phyloP scores from a whole-genome alignment of 768 basidiomycete species.

The Hortiboletus flavorubellus region DNA sequence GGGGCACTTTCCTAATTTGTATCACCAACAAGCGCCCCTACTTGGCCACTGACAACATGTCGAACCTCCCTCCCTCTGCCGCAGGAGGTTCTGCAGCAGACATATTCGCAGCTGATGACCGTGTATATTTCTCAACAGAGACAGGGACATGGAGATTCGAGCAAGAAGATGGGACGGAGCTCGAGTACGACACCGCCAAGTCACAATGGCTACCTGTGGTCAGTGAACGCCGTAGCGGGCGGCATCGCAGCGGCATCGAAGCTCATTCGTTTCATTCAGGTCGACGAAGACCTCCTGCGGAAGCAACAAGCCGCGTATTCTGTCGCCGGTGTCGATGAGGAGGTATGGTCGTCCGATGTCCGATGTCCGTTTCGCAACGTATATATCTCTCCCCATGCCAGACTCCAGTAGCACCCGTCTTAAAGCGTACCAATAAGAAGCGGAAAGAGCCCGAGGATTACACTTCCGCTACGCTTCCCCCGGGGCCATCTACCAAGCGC shows the following conservation, averaged over 20 bases:
- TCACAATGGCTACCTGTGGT: conserved; percentile 85
- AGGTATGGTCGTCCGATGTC: conserved; percentile 48
- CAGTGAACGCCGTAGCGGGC: conserved; percentile 28
- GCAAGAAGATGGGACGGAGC: conserved; percentile 83
- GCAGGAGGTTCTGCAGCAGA: conserved; percentile 52
- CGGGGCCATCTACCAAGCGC: conserved; percentile 63
- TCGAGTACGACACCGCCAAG: conserved; percentile 80
- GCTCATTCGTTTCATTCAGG: conserved; percentile 39
- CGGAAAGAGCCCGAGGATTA: conserved; percentile 73
- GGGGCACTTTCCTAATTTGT: conserved; percentile 12
- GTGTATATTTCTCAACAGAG: conserved; percentile 74
- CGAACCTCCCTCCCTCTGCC: conserved; percentile 41
- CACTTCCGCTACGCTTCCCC: conserved; percentile 50
- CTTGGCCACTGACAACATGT: conserved; percentile 19
- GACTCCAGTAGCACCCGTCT: conserved; percentile 85
- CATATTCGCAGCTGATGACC: conserved; percentile 75
- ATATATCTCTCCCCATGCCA: conserved; percentile 34
- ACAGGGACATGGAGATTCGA: conserved; percentile 85
- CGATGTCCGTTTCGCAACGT: conserved; percentile 20
- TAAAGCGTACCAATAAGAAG: conserved; percentile 78
- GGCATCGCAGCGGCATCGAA: background rate
- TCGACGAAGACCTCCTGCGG: conserved; percentile 82
- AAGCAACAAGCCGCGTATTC: conserved; percentile 96
- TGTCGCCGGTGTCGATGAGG: conserved; percentile 89
- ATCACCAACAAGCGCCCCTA: conserved; percentile 8